phyloP scores from a whole-genome alignment of 371 early-diverging fungal species.

The Nosema granulosis region DNA sequence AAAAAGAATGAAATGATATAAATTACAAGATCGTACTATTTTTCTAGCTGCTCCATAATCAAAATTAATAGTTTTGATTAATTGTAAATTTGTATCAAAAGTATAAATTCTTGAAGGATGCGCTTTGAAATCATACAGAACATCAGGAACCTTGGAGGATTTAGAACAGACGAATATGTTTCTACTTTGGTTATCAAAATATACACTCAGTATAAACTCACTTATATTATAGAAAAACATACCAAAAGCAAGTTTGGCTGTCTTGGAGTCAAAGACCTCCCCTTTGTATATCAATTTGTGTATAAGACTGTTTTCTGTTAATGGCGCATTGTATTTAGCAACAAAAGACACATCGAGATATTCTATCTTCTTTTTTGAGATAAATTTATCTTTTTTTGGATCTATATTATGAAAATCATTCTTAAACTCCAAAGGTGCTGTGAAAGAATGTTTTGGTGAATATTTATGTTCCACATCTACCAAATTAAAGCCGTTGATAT shows the following conservation, averaged over 20 bases:
- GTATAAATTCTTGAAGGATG: not conserved
- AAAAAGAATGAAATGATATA: too few species aligned
- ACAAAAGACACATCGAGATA: not conserved
- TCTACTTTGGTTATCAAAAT: too few species aligned
- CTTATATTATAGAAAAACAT: not conserved
- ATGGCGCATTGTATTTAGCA: not conserved
- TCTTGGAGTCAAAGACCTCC: not conserved
- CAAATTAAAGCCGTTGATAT: too few species aligned
- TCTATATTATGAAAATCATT: conserved; percentile 2
- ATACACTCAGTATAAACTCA: not conserved
- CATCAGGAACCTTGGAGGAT: too few species aligned
- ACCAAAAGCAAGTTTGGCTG: not conserved
- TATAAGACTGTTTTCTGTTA: not conserved
- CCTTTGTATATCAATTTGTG: not conserved
- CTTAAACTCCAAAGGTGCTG: not conserved
- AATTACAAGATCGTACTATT: not conserved
- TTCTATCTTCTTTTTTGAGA: not conserved
- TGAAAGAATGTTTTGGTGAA: not conserved
- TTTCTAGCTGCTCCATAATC: not conserved
- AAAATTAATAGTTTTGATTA: not conserved
- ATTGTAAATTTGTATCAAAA: not conserved
- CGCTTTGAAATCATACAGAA: not conserved
- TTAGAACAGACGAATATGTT: not conserved
- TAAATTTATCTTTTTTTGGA: not conserved
- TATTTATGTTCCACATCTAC: not conserved